These are phyloP conservation scores for Senecio squalidus DNA, from an alignment of 140 eudicot genomes.

Conservation along the genomic window DNA sequence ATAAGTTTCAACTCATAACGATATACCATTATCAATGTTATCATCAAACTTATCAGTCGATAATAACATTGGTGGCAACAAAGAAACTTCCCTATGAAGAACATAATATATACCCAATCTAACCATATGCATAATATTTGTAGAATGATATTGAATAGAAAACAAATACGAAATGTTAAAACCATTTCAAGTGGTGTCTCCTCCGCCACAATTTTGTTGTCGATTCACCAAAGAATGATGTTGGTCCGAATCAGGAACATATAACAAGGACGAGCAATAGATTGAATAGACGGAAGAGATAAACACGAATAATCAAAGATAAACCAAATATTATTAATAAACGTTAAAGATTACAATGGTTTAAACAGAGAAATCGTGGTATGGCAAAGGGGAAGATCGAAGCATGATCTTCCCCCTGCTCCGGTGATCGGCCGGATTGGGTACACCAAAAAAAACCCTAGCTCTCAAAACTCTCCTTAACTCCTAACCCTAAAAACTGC, in stretches of 20 bases:
- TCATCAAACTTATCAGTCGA: background rate
- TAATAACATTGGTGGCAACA: background rate
- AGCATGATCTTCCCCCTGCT: no score
- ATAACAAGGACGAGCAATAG: background rate
- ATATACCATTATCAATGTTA: background rate
- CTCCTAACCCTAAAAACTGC: no score
- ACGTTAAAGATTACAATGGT: no score
- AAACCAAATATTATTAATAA: no score
- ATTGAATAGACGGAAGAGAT: background rate
- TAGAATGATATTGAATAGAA: background rate
- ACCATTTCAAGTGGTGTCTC: background rate
- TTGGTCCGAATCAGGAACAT: background rate
- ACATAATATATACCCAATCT: no score
- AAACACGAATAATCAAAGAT: no score
- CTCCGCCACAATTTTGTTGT: background rate
- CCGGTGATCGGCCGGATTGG: no score
- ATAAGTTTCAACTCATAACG: background rate
- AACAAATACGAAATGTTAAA: background rate
- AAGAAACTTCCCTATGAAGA: no score
- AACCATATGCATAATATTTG: background rate
- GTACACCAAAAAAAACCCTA: no score
- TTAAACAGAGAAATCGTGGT: no score
- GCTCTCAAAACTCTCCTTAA: no score
- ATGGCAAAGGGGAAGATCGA: no score
- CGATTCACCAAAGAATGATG: background rate